phyloP scores from a whole-genome alignment of 192 early-diverging fungal species.

The Piromyces finnis region DNA sequence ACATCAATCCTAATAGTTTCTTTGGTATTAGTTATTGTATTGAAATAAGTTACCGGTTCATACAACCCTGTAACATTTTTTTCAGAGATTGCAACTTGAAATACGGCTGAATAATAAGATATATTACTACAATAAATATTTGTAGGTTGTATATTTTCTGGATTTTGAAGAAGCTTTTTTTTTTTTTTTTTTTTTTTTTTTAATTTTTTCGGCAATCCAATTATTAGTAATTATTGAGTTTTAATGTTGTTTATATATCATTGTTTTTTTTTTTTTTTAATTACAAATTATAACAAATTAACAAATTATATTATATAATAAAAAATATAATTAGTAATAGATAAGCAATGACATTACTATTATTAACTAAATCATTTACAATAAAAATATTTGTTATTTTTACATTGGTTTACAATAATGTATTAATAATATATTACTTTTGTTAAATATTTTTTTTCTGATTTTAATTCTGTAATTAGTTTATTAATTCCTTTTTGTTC shows the following conservation, averaged over 20 bases:
- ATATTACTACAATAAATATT: neutral
- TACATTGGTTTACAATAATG: too few species aligned
- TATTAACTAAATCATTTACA: too few species aligned
- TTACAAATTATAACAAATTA: too few species aligned
- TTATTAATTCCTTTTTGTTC: neutral
- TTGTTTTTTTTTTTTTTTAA: too few species aligned
- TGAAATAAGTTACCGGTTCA: neutral
- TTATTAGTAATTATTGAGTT: too few species aligned
- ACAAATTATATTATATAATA: too few species aligned
- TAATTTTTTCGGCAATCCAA: too few species aligned
- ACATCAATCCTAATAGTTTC: neutral
- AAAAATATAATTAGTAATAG: too few species aligned
- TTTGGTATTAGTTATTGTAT: neutral
- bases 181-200: neutral
- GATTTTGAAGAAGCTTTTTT: neutral
- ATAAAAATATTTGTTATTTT: too few species aligned
- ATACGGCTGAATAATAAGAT: neutral
- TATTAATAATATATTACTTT: too few species aligned
- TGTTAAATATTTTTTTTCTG: neutral
- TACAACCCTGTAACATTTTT: neutral
- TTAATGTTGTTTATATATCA: too few species aligned
- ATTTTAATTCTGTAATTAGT: neutral
- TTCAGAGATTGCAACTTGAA: neutral
- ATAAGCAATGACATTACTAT: too few species aligned
- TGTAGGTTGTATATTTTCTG: neutral